Base-by-base conservation (phyloP, 192 early-diverging fungal species). In the Mortierella alpina region DNA sequence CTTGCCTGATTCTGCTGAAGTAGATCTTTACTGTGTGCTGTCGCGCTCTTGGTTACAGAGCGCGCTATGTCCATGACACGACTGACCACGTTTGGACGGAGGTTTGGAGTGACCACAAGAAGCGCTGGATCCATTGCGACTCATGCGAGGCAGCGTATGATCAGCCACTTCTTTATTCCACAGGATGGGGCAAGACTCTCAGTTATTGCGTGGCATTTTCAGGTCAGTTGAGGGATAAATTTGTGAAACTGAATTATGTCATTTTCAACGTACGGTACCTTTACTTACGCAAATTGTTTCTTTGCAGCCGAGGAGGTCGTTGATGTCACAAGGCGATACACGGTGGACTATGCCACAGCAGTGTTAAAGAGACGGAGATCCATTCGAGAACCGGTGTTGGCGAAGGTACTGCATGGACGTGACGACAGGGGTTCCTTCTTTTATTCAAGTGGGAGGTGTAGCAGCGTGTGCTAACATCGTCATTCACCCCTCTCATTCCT, bases 1-100 rank as follows among this genome's bases (percentile, higher is more conserved):
- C 42, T 62, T n/a, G 4, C n/a, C 22, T 44, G 10, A 8, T 6
- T n/a, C 50, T 48, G 39, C 7, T 48, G 31, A 64, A 88, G 85
- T 86, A 83, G 31, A 31, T 31, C 63, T 89, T 89, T 54, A 88
- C 86, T 14, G 58, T 88, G 10, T 88, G 72, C 58, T 87, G 86
- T 72, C 65, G 84, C 46, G 83, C 88, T 5, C 59, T 87, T 23
- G 88, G 88, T 8, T 75, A 68, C 22, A 84, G 83, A 56, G 77
- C 88, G 39, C 81, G 88, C 23, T 83, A 67, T 57, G 83, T 89
- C 42, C 68, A 82, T 61, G 87, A 89, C 42, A 86, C 75, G 7
- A 85, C 68, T 54, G 88, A 89, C 58, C 88, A 89, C 66, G 86
- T 88, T 3, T 89, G 88, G 88, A 87, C 85, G 7, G 88, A 89